Evolutionary conservation across 2,329 filamentous ascomycete genomes (phyloP).

Genomic region (Canariomyces notabilis): DNA sequence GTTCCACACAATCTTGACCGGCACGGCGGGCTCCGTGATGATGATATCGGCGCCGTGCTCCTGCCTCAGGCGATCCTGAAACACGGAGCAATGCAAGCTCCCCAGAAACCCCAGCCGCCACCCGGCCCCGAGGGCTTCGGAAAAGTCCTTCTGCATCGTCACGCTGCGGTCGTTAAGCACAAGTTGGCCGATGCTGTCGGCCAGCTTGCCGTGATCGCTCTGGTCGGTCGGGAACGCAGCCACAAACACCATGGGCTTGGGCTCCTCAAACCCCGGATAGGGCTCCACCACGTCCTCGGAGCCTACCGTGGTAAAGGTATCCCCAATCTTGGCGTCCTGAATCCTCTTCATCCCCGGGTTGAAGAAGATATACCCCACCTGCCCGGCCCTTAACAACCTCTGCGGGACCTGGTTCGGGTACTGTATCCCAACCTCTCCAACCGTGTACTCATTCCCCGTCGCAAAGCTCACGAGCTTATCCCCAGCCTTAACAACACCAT

Average conservation of each 20-base stretch:
- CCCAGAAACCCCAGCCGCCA: constrained; percentile 93
- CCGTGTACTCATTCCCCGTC: constrained; percentile 82
- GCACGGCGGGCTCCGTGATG: constrained; percentile 92
- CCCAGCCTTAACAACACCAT: constrained; percentile 75
- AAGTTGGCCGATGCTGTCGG: constrained; percentile 91
- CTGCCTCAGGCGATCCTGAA: constrained; percentile 88
- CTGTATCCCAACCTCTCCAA: constrained; percentile 96
- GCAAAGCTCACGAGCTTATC: constrained; percentile 84
- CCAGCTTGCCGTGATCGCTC: constrained; percentile 75
- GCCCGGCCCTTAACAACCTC: constrained; percentile 74
- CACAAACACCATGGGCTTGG: constrained; percentile 98
- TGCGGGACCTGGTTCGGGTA: constrained; percentile 84
- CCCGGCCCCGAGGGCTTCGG: constrained; percentile 86
- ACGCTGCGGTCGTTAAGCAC: constrained; percentile 93
- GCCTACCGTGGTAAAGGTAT: constrained; percentile 84
- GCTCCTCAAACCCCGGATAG: constrained; percentile 90
- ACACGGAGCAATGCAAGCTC: constrained; percentile 98
- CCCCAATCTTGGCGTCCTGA: constrained; percentile 91
- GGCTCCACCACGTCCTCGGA: constrained; percentile 71
- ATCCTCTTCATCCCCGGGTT: constrained; percentile 98
- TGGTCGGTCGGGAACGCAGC: constrained; percentile 94
- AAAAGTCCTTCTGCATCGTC: constrained; percentile 88
- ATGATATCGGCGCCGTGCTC: constrained; percentile 95
- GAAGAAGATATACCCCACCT: constrained; percentile 95
- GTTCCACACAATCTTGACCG: constrained; percentile 76